Conservation (phyloP, 1,284 basidiomycete genomes). For the Malassezia arunalokei region DNA sequence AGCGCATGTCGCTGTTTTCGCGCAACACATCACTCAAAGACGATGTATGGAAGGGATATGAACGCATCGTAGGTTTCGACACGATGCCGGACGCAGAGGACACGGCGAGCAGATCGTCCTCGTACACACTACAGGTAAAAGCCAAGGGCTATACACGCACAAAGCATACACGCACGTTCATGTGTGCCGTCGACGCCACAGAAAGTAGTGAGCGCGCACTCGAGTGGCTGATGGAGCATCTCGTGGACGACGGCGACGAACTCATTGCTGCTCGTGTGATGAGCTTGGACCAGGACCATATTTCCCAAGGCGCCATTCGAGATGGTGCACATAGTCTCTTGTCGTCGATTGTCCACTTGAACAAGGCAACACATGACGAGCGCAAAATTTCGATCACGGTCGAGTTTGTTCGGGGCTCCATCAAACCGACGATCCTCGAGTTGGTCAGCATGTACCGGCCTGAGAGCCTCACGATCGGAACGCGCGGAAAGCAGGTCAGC, state of each 20-base stretch:
- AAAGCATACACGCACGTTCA: slow-evolving; percentile 71
- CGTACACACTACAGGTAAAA: slow-evolving; percentile 58
- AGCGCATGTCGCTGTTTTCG: slow-evolving; percentile 13
- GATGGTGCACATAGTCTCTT: slow-evolving; percentile 79
- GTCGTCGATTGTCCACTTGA: slow-evolving; percentile 67
- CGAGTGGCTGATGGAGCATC: slow-evolving; percentile 56
- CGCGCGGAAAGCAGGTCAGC: slow-evolving; percentile 54
- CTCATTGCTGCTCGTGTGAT: slow-evolving; percentile 81
- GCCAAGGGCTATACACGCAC: slow-evolving; percentile 67
- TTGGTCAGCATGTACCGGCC: slow-evolving; percentile 88
- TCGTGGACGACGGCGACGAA: slow-evolving; percentile 87
- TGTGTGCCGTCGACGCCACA: slow-evolving; percentile 78
- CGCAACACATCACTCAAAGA: background rate
- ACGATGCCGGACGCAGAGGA: slow-evolving; percentile 44
- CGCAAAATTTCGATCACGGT: slow-evolving; percentile 82
- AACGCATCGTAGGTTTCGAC: slow-evolving; percentile 43
- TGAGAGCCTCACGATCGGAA: slow-evolving; percentile 85
- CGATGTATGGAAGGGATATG: slow-evolving; percentile 21
- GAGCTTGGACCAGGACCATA: slow-evolving; percentile 66
- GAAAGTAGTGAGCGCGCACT: slow-evolving; percentile 31
- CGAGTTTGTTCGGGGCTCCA: slow-evolving; percentile 82
- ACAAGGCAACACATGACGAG: slow-evolving; percentile 60
- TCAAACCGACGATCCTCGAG: slow-evolving; percentile 62
- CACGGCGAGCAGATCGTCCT: slow-evolving; percentile 29
- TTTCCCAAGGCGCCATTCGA: slow-evolving; percentile 62